These are phyloP conservation scores for Jamesozyma rosinii DNA, from an alignment of 805 yeast genomes.

Conservation along the genomic window DNA sequence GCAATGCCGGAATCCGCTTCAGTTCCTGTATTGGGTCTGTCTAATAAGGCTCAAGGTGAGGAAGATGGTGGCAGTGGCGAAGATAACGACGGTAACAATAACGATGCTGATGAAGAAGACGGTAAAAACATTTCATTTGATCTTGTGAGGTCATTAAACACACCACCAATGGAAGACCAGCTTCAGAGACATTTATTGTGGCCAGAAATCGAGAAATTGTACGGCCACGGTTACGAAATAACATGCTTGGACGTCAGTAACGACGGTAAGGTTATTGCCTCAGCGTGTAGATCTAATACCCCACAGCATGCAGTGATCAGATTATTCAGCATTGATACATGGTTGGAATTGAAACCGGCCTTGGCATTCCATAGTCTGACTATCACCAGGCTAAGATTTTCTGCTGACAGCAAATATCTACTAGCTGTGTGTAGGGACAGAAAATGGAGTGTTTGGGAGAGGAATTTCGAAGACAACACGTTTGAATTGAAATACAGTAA, in stretches of 20 bases:
- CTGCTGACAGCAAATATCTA: conserved; percentile 54
- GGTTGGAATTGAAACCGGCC: conserved; percentile 51
- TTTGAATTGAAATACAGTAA: conserved; percentile 35
- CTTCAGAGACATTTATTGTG: conserved; percentile 85
- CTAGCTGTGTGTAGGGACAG: conserved; percentile 86
- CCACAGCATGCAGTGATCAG: conserved; percentile 79
- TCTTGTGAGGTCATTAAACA: conserved; percentile 36
- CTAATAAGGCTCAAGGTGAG: conserved; percentile 72
- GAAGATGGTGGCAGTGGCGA: conserved; percentile 39
- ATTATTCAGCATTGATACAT: conserved; percentile 51
- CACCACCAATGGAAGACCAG: conserved; percentile 84
- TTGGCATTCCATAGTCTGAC: conserved; percentile 73
- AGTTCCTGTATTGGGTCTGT: conserved; percentile 85
- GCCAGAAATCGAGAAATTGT: conserved; percentile 90
- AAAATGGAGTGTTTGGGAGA: conserved; percentile 66
- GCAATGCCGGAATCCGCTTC: conserved; percentile 74
- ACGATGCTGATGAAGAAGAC: conserved; percentile 28
- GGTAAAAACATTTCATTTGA: conserved; percentile 37
- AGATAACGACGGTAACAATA: conserved; percentile 27
- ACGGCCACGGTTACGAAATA: conserved; percentile 96
- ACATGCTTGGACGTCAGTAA: conserved; percentile 67
- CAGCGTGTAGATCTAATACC: conserved; percentile 85
- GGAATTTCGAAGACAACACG: conserved; percentile 31
- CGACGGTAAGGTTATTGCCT: conserved; percentile 56
- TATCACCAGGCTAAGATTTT: conserved; percentile 71